A percentile compares a stretch with the other conserved stretches of the same genome.
phyloP scores from a whole-genome alignment of 257 asterid genomes.

The Solanum etuberosum region DNA sequence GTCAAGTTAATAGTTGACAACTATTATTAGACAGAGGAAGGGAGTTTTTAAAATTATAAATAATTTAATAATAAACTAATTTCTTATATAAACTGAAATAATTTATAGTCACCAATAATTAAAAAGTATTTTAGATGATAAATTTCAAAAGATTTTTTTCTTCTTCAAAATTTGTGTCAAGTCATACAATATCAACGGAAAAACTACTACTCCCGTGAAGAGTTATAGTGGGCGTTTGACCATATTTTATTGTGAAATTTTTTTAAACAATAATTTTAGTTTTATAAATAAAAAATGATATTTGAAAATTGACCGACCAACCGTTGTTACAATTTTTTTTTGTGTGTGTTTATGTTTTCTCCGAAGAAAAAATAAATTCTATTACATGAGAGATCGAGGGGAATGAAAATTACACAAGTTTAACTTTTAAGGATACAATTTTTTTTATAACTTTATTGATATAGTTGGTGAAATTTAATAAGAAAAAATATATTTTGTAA shows the following conservation, averaged over 20 bases:
- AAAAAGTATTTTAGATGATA: too few species aligned
- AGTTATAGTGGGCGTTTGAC: too few species aligned
- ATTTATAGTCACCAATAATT: too few species aligned
- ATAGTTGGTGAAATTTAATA: background rate
- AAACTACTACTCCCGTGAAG: background rate
- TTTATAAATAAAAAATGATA: too few species aligned
- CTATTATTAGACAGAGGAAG: too few species aligned
- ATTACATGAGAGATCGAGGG: background rate
- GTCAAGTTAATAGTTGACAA: too few species aligned
- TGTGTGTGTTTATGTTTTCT: background rate
- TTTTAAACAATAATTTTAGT: too few species aligned
- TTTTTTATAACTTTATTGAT: background rate
- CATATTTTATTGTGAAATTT: background rate
- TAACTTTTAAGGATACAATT: too few species aligned
- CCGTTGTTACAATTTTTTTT: background rate
- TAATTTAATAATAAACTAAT: too few species aligned
- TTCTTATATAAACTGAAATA: too few species aligned
- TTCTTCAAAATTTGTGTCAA: background rate
- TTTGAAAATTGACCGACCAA: too few species aligned
- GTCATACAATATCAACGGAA: background rate
- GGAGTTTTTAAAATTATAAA: too few species aligned
- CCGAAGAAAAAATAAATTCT: background rate
- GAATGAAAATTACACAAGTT: background rate
- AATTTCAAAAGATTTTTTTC: background rate
- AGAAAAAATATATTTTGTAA: background rate